These are phyloP conservation scores for Pleurotus salmoneostramineus DNA, from an alignment of 768 basidiomycete genomes.

Conservation along the genomic window DNA sequence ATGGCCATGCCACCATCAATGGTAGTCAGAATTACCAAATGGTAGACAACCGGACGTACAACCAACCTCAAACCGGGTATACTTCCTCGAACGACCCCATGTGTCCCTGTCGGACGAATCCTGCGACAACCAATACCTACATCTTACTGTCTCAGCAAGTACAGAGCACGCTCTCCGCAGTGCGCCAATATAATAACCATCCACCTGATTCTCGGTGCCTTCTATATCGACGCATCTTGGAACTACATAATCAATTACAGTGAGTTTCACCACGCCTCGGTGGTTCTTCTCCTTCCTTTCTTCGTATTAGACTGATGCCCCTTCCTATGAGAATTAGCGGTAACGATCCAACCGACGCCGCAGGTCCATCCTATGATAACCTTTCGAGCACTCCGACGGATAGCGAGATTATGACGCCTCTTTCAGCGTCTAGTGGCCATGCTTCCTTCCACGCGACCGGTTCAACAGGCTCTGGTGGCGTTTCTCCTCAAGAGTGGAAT, in stretches of 20 bases:
- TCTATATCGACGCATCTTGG: slow-evolving; percentile 54
- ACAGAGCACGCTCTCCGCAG: slow-evolving; percentile 47
- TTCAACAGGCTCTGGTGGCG: slow-evolving; percentile 32
- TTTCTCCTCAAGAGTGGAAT: slow-evolving; percentile 62
- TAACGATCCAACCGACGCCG: slow-evolving; percentile 43
- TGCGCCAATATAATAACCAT: slow-evolving; percentile 62
- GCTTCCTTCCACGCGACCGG: slow-evolving; percentile 37
- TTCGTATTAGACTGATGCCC: slow-evolving; percentile 3
- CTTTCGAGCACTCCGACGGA: slow-evolving; percentile 50
- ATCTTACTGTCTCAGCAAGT: slow-evolving; percentile 63
- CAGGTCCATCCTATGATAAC: slow-evolving; percentile 49
- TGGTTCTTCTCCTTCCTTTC: not conserved
- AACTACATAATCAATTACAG: slow-evolving; percentile 64
- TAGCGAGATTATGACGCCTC: slow-evolving; percentile 55
- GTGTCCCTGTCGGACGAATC: slow-evolving; percentile 63
- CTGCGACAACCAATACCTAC: slow-evolving; percentile 54
- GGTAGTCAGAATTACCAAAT: slow-evolving; percentile 29
- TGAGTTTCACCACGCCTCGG: slow-evolving; percentile 33
- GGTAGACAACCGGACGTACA: slow-evolving; percentile 20
- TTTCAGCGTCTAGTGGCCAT: slow-evolving; percentile 48
- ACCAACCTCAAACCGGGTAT: slow-evolving; percentile 24
- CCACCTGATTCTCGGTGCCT: slow-evolving; percentile 48
- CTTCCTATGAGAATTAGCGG: slow-evolving; percentile 30
- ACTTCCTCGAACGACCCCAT: slow-evolving; percentile 32
- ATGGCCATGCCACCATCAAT: slow-evolving; percentile 15